Conservation (phyloP, 2,329 filamentous ascomycete species). For the Xylaria sp. region DNA sequence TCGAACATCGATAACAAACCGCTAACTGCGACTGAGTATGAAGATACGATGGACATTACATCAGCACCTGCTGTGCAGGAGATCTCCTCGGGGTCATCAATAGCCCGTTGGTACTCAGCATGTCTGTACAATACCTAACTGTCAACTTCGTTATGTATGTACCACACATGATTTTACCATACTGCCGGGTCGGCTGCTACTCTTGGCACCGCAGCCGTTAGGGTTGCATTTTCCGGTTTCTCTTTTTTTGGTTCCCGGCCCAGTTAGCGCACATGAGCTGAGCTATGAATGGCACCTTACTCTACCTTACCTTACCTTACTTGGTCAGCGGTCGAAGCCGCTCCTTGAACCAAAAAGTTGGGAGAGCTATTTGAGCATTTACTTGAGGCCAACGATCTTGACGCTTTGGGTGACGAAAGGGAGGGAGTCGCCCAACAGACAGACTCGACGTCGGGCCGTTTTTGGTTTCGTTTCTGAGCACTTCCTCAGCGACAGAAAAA, state of each 20-base stretch:
- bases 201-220: slow-evolving; percentile 20
- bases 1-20: too few species aligned
- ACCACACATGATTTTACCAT: slow-evolving; percentile 13
- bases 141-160: background rate
- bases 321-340: background rate
- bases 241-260: too few species aligned
- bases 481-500: background rate
- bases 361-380: background rate
- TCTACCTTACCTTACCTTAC: too few species aligned
- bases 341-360: background rate
- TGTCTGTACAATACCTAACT: background rate
- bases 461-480: background rate
- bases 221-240: slow-evolving; percentile 23
- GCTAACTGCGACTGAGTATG: too few species aligned
- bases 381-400: background rate
- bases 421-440: background rate
- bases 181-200: slow-evolving; percentile 17
- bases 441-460: background rate
- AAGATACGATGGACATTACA: too few species aligned
- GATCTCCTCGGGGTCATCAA: background rate
- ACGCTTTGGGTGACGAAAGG: background rate
- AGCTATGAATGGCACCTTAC: slow-evolving; percentile 14
- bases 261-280: slow-evolving; percentile 18
- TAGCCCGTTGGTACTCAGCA: too few species aligned
- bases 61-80: background rate